Conservation (phyloP, 1,284 basidiomycete genomes). For the Naganishia albida region DNA sequence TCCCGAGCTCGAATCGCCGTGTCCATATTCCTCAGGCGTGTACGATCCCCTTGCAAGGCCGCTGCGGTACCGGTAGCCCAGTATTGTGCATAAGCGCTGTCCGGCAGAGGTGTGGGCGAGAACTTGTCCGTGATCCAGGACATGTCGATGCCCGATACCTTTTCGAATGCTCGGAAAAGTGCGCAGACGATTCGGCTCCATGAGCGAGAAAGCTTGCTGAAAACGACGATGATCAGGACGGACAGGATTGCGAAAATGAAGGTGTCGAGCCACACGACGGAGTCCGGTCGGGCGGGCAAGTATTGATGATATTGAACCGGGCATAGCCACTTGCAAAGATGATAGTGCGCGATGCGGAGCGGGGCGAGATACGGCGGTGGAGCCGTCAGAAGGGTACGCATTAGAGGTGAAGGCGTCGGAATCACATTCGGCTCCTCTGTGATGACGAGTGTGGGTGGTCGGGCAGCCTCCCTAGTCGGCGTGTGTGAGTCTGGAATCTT, state of each 20-base stretch:
- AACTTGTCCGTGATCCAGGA: slow-evolving; percentile 21
- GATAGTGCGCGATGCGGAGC: slow-evolving; percentile 17
- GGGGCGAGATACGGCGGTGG: slow-evolving; percentile 24
- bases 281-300: slow-evolving; percentile 8
- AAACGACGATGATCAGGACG: slow-evolving; percentile 47
- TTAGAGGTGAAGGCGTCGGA: slow-evolving; percentile 1
- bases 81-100: slow-evolving; percentile 2
- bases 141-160: slow-evolving; percentile 17
- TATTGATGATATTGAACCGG: slow-evolving; percentile 1
- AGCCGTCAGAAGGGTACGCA: slow-evolving; percentile 4
- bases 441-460: background rate
- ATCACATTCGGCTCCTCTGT: background rate
- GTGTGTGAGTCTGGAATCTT: background rate
- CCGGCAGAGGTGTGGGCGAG: slow-evolving; percentile 1
- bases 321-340: slow-evolving; percentile 21
- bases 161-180: background rate
- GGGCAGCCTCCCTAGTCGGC: background rate
- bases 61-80: slow-evolving; percentile 6
- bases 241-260: slow-evolving; percentile 28
- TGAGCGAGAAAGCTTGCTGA: slow-evolving; percentile 30
- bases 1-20: slow-evolving; percentile 24
- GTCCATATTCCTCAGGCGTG: slow-evolving; percentile 16
- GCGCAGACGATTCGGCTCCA: slow-evolving; percentile 13
- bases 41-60: slow-evolving; percentile 6
- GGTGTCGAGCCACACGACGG: slow-evolving; percentile 34